These are phyloP conservation scores for Fusarium aywerte DNA, from an alignment of 2,329 filamentous ascomycete genomes.

Conservation along the genomic window DNA sequence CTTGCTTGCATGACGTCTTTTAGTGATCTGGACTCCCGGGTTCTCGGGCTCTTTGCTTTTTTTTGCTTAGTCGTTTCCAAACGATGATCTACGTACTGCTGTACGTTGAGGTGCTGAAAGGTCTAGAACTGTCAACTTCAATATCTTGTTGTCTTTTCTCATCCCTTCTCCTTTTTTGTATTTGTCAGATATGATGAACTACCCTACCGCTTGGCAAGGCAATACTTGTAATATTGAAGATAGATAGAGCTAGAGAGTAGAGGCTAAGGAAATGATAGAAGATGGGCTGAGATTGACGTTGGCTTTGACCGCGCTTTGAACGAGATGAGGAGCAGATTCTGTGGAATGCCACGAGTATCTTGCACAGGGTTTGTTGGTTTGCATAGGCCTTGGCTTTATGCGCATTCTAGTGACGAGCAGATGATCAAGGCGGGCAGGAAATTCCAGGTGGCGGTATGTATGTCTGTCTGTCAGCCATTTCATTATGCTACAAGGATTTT, in stretches of 20 bases:
- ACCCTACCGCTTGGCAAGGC: too few relatives aligned
- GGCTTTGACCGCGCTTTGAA: not conserved
- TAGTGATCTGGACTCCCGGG: slow-evolving; percentile 18
- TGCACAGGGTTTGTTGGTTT: too few relatives aligned
- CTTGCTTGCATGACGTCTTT: slow-evolving; percentile 29
- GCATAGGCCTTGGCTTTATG: too few relatives aligned
- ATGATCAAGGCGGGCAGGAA: too few relatives aligned
- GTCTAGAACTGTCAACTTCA: not conserved
- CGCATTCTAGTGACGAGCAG: too few relatives aligned
- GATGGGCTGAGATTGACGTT: too few relatives aligned
- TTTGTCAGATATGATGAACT: not conserved
- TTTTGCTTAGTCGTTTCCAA: not conserved
- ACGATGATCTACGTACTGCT: not conserved
- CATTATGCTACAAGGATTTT: too few relatives aligned
- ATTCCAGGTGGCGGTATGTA: too few relatives aligned
- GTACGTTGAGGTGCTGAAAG: not conserved
- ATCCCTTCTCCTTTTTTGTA: not conserved
- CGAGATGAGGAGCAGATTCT: too few relatives aligned
- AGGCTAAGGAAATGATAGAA: not conserved
- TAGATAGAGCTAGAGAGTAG: not conserved
- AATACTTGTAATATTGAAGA: not conserved
- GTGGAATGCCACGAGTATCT: not conserved
- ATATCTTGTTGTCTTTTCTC: not conserved
- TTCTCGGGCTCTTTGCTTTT: not conserved
- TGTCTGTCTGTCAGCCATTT: too few relatives aligned